Evolutionary conservation across 208 protist genomes (phyloP).

Genomic region (Angomonas deanei): DNA sequence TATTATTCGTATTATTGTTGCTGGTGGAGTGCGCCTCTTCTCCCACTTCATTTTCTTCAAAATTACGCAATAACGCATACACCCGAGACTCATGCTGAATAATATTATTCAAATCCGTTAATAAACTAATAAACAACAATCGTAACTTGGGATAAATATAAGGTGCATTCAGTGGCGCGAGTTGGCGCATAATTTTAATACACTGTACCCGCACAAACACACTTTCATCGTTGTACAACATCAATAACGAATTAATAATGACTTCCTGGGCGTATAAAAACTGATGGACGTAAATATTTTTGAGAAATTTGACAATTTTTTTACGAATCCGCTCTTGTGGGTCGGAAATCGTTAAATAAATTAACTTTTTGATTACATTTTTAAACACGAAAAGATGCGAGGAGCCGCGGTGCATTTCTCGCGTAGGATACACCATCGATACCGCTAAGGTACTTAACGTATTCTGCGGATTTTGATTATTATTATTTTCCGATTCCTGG

Average conservation of each 20-base stretch:
- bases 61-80: not conserved
- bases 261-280: constrained; percentile 61
- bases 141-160: constrained; percentile 66
- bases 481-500: no score
- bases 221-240: constrained; percentile 56
- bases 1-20: not conserved
- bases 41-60: not conserved
- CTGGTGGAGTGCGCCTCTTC: not conserved
- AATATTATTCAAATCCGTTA: constrained; percentile 33
- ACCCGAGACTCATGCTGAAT: not conserved
- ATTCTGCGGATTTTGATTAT: not conserved
- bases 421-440: not conserved
- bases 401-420: not conserved
- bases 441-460: not conserved
- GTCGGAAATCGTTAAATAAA: not conserved
- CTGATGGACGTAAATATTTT: not conserved
- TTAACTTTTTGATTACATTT: not conserved
- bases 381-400: not conserved
- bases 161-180: constrained; percentile 48
- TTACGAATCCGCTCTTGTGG: not conserved
- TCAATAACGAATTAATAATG: constrained; percentile 59
- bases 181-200: constrained; percentile 48
- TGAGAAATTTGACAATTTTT: not conserved
- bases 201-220: constrained; percentile 56
- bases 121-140: constrained; percentile 43